Conservation (phyloP, 306 rosid species). For the Begonia fuchsioides region DNA sequence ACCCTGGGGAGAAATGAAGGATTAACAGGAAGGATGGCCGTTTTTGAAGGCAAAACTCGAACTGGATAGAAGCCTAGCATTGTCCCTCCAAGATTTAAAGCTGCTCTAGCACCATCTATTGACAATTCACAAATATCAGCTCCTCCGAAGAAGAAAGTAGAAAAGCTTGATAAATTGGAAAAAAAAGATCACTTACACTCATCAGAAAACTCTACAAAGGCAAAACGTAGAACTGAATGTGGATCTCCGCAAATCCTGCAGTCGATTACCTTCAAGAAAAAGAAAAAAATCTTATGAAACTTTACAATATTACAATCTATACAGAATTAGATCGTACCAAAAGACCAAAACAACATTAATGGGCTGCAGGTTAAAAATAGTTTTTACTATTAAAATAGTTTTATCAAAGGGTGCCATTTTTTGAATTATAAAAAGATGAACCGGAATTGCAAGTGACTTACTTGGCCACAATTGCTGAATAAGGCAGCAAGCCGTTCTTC, state of each 20-base stretch:
- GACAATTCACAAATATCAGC: conserved; percentile 19
- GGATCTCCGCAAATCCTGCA: conserved; percentile 98
- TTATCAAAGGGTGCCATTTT: too few species aligned
- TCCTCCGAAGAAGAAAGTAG: too few species aligned
- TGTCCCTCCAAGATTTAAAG: conserved; percentile 82
- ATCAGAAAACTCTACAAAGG: conserved; percentile 94
- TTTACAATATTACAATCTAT: too few species aligned
- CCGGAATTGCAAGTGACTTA: conserved; percentile 19
- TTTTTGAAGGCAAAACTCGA: conserved; percentile 90
- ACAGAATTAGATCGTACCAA: too few species aligned
- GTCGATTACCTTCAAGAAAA: conserved; percentile 85
- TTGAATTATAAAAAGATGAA: too few species aligned
- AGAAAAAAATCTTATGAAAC: too few species aligned
- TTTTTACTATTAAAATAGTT: too few species aligned
- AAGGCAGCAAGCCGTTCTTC: conserved; percentile 97
- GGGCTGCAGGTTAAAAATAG: too few species aligned
- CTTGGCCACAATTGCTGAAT: conserved; percentile 81
- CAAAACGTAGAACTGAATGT: conserved; percentile 94
- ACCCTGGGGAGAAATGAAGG: conserved; percentile 97
- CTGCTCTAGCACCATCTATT: conserved; percentile 85
- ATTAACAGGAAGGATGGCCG: conserved; percentile 97
- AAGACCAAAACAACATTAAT: too few species aligned
- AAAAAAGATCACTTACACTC: conserved; percentile 42
- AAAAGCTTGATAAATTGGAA: too few species aligned
- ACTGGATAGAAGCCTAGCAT: conserved; percentile 89